phyloP scores from a whole-genome alignment of 805 yeast genomes.

The Yamadazyma takamatsuzukensis region DNA sequence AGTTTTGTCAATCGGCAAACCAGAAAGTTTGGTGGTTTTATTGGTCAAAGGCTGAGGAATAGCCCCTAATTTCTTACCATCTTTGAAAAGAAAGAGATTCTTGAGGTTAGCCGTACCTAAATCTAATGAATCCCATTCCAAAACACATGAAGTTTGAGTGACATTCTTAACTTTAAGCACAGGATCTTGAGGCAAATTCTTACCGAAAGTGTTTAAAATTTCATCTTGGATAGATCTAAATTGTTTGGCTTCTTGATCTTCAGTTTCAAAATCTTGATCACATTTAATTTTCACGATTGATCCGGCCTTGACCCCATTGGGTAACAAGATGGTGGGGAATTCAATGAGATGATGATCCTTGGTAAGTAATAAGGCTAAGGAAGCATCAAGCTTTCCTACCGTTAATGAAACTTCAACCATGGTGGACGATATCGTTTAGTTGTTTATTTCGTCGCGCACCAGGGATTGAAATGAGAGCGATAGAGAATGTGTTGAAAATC shows the following conservation, averaged over 20 bases:
- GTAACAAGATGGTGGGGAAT: slow-evolving; percentile 91
- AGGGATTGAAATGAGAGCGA: not conserved
- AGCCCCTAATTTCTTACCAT: slow-evolving; percentile 66
- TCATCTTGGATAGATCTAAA: slow-evolving; percentile 70
- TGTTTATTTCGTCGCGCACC: not conserved
- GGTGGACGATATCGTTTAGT: not conserved
- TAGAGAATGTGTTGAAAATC: too few relatives aligned
- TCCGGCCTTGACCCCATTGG: slow-evolving; percentile 88
- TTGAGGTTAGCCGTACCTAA: slow-evolving; percentile 80
- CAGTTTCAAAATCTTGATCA: slow-evolving; percentile 69
- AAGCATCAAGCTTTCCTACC: slow-evolving; percentile 94
- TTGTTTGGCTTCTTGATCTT: slow-evolving; percentile 50
- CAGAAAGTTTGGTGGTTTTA: slow-evolving; percentile 83
- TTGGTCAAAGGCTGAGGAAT: slow-evolving; percentile 81
- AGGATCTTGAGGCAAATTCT: slow-evolving; percentile 68
- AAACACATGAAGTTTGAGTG: slow-evolving; percentile 91
- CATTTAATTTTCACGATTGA: slow-evolving; percentile 84
- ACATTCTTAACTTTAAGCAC: slow-evolving; percentile 65
- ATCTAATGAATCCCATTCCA: slow-evolving; percentile 88
- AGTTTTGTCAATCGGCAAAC: slow-evolving; percentile 80
- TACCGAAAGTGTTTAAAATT: slow-evolving; percentile 70
- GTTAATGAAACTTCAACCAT: slow-evolving; percentile 92
- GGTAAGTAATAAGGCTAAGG: slow-evolving; percentile 85
- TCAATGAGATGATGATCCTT: slow-evolving; percentile 92
- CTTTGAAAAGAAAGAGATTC: slow-evolving; percentile 73